Evolutionary conservation across 352 stramenopile species (phyloP), one percentile per base, ranked within the genome.

Genomic region (Globisporangium paroecandrum): DNA sequence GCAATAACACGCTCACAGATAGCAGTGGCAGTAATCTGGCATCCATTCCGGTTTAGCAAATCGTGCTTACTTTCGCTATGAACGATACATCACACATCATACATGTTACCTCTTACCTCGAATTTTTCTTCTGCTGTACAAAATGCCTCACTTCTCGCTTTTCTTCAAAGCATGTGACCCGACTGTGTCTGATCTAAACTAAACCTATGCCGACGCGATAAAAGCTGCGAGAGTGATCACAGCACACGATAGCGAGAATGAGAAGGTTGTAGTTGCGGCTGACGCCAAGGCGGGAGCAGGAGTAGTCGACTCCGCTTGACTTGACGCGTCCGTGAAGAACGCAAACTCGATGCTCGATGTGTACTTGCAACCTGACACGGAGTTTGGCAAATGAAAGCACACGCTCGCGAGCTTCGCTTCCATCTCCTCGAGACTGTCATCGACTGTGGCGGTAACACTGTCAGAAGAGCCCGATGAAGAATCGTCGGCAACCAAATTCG

Each of bases 371-470:
- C 64, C 38, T 58, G 60, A 58, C 10, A 66, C 46, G 1, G 38
- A 69, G 68, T 62, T 65, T 27, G 63, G 68, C 24, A 69, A 18
- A 29, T 69, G 63, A 5, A 69, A 69, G 54, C 63, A 69, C 36
- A 64, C 18, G 5, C 54, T 49, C 15, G 53, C 43, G n/a, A 69
- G n/a, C 20, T 54, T 29, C 54, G 38, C 1, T 43, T 69, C 36
- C 29, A 51, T 43, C 4, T 69, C 38, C 5, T 64, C 7, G 18
- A 73, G 49, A 24, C 68, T 63, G 18, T 34, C 34, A n/a, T 69
- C 56, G 18, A 73, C 59, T 15, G 62, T 54, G 7, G 27, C 36
- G 2, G 27, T 54, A 25, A 69, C 36, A 22, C 38, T 57, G 4
- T 43, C 46, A 8, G 46, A 22, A 9, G 43, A 51, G 43, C 43